A percentile compares a stretch with the other conserved stretches of the same genome.
These are phyloP conservation scores for Zygosaccharomyces lentus DNA, from an alignment of 805 yeast genomes.

Conservation along the genomic window DNA sequence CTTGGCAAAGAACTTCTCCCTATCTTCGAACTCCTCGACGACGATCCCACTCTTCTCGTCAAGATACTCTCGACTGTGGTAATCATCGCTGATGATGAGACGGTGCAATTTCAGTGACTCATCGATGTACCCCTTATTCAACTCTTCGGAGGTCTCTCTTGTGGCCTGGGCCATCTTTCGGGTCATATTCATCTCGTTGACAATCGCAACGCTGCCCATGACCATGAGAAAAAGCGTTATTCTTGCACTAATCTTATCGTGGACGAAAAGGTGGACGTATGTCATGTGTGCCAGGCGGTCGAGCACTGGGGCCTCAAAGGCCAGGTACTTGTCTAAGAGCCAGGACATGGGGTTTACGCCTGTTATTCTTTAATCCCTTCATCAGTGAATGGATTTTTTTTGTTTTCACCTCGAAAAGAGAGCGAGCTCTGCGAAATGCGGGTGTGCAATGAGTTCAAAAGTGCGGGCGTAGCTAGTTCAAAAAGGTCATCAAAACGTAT, in stretches of 20 bases:
- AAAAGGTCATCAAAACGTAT: too few relatives aligned
- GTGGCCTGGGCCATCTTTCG: slow-evolving; percentile 34
- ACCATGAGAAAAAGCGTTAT: slow-evolving; percentile 32
- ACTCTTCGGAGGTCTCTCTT: slow-evolving; percentile 32
- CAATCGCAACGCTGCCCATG: slow-evolving; percentile 32
- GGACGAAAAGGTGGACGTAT: slow-evolving; percentile 25
- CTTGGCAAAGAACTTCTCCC: slow-evolving; percentile 61
- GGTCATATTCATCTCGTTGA: slow-evolving; percentile 34
- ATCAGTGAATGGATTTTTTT: too few relatives aligned
- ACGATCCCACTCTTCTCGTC: slow-evolving; percentile 33
- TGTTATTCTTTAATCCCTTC: background rate
- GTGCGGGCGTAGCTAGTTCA: too few relatives aligned
- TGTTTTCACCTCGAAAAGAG: too few relatives aligned
- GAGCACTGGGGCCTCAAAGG: slow-evolving; percentile 21
- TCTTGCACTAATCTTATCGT: slow-evolving; percentile 33
- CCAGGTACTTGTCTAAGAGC: slow-evolving; percentile 16
- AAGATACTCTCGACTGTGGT: slow-evolving; percentile 31
- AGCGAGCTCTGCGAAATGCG: too few relatives aligned
- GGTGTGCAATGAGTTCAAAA: background rate
- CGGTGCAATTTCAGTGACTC: slow-evolving; percentile 31
- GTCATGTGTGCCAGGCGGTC: slow-evolving; percentile 14
- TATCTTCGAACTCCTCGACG: slow-evolving; percentile 40
- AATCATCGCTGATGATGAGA: slow-evolving; percentile 32
- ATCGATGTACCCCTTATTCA: slow-evolving; percentile 31
- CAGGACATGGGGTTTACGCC: background rate